Conservation (phyloP, 1,139 yeast species). For the Pneumocystis canis region DNA sequence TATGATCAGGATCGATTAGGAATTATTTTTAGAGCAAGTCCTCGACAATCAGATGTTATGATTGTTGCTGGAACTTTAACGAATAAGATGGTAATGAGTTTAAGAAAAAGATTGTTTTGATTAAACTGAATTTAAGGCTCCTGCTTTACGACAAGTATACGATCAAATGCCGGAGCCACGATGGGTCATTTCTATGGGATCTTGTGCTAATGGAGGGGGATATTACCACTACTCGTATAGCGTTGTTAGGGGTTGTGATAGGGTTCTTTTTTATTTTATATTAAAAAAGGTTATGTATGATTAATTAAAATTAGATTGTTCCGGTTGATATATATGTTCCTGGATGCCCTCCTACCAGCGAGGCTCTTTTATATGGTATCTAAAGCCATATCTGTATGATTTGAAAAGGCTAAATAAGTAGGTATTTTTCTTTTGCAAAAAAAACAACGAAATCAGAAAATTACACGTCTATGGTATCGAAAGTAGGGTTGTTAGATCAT, state of each 20-base stretch:
- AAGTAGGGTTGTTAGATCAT: neutral
- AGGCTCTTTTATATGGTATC: slow-evolving; percentile 82
- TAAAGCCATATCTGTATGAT: slow-evolving; percentile 82
- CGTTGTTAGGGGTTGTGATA: slow-evolving; percentile 81
- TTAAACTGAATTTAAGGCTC: slow-evolving; percentile 43
- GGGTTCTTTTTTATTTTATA: slow-evolving; percentile 22
- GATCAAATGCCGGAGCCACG: slow-evolving; percentile 93
- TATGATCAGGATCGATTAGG: slow-evolving; percentile 90
- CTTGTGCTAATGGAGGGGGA: slow-evolving; percentile 91
- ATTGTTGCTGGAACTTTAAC: slow-evolving; percentile 88
- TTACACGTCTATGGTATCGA: neutral
- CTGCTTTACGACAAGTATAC: slow-evolving; percentile 81
- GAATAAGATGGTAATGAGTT: slow-evolving; percentile 34
- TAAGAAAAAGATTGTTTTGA: neutral
- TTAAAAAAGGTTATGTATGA: neutral
- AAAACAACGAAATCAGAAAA: neutral
- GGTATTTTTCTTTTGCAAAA: slow-evolving; percentile 22
- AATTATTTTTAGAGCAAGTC: slow-evolving; percentile 86
- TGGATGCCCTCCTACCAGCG: slow-evolving; percentile 87
- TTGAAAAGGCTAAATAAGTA: slow-evolving; percentile 64
- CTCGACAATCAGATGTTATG: slow-evolving; percentile 87
- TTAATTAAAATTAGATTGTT: slow-evolving; percentile 28
- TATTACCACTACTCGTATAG: slow-evolving; percentile 82
- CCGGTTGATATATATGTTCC: slow-evolving; percentile 89
- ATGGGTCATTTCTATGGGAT: slow-evolving; percentile 84